Conservation (phyloP, 2,329 filamentous ascomycete species). For the Canariomyces notabilis region DNA sequence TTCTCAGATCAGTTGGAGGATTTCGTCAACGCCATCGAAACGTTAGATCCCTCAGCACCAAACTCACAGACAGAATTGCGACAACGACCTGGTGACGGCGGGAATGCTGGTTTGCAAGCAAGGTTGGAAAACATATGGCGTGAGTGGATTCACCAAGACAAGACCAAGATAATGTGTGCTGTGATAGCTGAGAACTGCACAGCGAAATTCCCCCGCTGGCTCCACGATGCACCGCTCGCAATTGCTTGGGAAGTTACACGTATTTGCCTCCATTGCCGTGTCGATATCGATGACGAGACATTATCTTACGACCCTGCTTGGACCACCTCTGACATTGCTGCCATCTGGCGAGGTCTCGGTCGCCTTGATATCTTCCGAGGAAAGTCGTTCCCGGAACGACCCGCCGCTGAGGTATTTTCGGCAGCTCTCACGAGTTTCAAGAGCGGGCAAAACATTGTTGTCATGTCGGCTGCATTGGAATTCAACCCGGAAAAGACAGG, state of each 20-base stretch:
- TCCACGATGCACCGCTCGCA: constrained; percentile 43
- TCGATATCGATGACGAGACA: constrained; percentile 34
- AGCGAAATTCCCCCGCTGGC: constrained; percentile 38
- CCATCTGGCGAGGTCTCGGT: constrained; percentile 39
- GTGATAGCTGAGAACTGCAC: constrained; percentile 1
- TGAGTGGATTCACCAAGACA: constrained; percentile 25
- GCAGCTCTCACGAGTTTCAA: constrained; percentile 37
- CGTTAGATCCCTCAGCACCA: not conserved
- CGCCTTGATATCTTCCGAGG: constrained; percentile 37
- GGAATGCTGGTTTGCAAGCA: constrained; percentile 18
- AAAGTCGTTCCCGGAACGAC: constrained; percentile 45
- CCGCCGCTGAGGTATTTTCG: constrained; percentile 41
- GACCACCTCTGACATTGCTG: constrained; percentile 35
- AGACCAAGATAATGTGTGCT: not conserved
- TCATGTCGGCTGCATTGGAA: constrained; percentile 40
- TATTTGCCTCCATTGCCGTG: constrained; percentile 41
- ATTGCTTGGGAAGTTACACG: constrained; percentile 51
- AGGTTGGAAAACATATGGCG: constrained; percentile 37
- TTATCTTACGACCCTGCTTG: constrained; percentile 38
- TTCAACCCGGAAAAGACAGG: constrained; percentile 33
- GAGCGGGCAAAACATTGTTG: constrained; percentile 34
- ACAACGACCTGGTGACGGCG: not conserved
- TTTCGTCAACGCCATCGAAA: not conserved
- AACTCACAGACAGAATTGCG: not conserved
- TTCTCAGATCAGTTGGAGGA: not conserved